Evolutionary conservation across 805 yeast species (phyloP), one percentile per base, ranked within the genome.

Genomic region (Hanseniaspora guilliermondii): DNA sequence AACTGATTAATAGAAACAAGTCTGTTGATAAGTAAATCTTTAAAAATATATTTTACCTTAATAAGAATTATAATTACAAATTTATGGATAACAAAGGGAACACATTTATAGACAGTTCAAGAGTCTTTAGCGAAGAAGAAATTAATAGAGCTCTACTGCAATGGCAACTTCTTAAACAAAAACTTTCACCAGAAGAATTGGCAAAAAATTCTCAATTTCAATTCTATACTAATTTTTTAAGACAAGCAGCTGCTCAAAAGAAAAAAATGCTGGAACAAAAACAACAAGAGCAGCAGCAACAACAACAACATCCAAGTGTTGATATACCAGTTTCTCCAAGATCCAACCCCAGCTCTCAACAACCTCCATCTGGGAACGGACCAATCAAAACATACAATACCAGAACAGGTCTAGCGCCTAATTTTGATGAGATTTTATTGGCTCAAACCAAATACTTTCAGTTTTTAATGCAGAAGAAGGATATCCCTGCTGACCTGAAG

Each of bases 111-210:
- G 53, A 49, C 16, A 50, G 32, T 11, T 38, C 47, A 21, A 54
- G 53, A 40, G 65, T 62, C 46, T 60, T 65, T 21, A 62, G 68
- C 12, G 65, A 63, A 40, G 71, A 68, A 40, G 71, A 68, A 42
- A 62, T 68, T n/a, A 67, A 66, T 47, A 62, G 71, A 40, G 66
- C 70, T 38, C 33, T 48, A 25, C 40, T 58, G 52, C 63, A 69
- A 56, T 68, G 71, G 71, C 71, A 68, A 53, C 69, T 67, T 45
- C 52, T 68, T 44, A 62, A 69, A 11, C 65, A 64, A 36, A 67
- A 66, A 40, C 70, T 67, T 37, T 68, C 69, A 21, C 67, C 65
- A 38, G 48, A 35, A 12, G 65, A 66, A 50, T 69, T 67, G 0
- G 64, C 67, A 1, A 64, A 61, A 39, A 60, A 65, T 11, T 67